These are phyloP conservation scores for Agapanthus africanus DNA, from an alignment of 106 monocot species.

Conservation along the genomic window DNA sequence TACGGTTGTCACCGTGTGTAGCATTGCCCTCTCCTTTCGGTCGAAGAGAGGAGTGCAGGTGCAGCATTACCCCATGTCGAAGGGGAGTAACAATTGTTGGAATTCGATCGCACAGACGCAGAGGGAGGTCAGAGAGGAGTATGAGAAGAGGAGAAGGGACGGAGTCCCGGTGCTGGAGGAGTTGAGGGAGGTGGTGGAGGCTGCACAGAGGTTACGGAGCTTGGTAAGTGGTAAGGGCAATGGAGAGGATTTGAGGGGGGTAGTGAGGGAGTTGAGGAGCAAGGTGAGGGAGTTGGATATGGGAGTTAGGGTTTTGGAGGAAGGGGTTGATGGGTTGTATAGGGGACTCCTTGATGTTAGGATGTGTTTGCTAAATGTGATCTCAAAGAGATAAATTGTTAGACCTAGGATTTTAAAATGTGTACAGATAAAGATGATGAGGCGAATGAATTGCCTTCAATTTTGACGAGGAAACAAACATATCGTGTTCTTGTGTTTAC, in stretches of 20 bases:
- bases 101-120: constrained; percentile 21
- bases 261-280: background rate
- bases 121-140: constrained; percentile 33
- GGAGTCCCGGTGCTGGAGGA: constrained; percentile 23
- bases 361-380: constrained; percentile 20
- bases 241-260: background rate
- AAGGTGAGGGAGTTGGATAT: constrained; percentile 18
- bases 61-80: background rate
- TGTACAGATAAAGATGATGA: no score
- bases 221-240: background rate
- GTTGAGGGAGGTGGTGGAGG: constrained; percentile 14
- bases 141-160: constrained; percentile 24
- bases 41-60: constrained; percentile 1
- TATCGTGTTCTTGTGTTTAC: no score
- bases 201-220: constrained; percentile 16
- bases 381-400: no score
- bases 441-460: no score
- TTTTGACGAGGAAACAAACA: no score
- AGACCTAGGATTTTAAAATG: no score
- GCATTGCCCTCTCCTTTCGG: constrained; percentile 22
- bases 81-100: constrained; percentile 14
- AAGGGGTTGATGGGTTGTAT: constrained; percentile 36
- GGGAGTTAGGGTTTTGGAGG: constrained; percentile 15
- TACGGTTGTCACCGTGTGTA: constrained; percentile 13
- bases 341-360: constrained; percentile 27